Evolutionary conservation across 371 early-diverging fungal species (phyloP), one percentile per base, ranked within the genome.

Genomic region (Fennellomyces sp.): DNA sequence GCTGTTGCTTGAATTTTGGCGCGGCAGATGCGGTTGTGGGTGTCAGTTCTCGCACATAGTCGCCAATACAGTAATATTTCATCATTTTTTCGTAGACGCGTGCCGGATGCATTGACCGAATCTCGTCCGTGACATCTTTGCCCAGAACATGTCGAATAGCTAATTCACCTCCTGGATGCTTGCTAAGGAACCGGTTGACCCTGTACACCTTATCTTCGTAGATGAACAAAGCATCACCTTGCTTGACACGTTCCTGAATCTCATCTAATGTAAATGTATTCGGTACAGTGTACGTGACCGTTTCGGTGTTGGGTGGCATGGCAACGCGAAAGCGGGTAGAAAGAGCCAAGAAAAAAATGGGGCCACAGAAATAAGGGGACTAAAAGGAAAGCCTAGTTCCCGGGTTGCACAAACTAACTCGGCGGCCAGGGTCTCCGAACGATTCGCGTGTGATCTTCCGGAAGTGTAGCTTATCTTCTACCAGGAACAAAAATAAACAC

Each of bases 141-240:
- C 97, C 97, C 48, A 88, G 81, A 75, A 91, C 85, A 72, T 95
- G 91, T 61, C 78, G 73, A 45, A 97, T 80, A 50, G 93, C 92
- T 23, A 94, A 81, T 45, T 88, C 89, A 26, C 98, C 98, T 33
- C 98, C 98, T 1, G 98, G 98, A 66, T 97, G 98, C 56, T 83
- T 81, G 63, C 80, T 78, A 60, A 88, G 70, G 78, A 93, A 95
- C 45, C 85, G 87, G 65, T 92, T 89, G 33, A 95, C 82, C 70
- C 91, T 88, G 81, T 94, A 94, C 58, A 96, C 96, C 71, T 92
- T 91, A 42, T 78, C 76, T 39, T 91, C 87, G 58, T 83, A 87
- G 21, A 93, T 84, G 42, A 93, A 86, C 52, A 92, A 74, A 30
- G 81, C 72, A 73, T 91, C 88, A 19, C 91, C 91, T 41, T 70